These are phyloP conservation scores for Paramyrothecium sp. DNA, from an alignment of 2,329 filamentous ascomycete species.

Conservation along the genomic window DNA sequence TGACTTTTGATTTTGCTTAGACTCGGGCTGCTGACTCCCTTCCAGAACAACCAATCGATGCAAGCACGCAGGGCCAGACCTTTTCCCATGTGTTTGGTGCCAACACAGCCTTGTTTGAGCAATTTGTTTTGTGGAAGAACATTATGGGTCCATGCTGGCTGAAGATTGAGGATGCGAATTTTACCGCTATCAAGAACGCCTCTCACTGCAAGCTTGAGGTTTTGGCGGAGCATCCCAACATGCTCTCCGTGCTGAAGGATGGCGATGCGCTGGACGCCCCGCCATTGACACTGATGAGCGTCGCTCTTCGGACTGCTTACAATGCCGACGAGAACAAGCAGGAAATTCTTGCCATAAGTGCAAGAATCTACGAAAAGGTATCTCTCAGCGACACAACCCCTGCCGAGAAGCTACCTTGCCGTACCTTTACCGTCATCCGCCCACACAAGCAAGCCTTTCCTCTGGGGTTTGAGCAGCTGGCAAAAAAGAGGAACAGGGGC, in stretches of 20 bases:
- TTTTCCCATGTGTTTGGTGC: conserved; percentile 93
- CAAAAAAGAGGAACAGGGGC: conserved; percentile 69
- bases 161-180: conserved; percentile 83
- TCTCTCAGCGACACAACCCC: conserved; percentile 84
- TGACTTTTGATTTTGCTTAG: background rate
- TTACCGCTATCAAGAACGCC: conserved; percentile 80
- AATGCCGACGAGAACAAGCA: conserved; percentile 94
- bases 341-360: conserved; percentile 88
- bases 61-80: conserved; percentile 74
- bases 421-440: conserved; percentile 88
- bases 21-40: conserved; percentile 11
- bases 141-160: conserved; percentile 99
- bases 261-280: conserved; percentile 80
- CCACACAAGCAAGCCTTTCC: conserved; percentile 77
- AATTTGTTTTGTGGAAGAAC: conserved; percentile 98
- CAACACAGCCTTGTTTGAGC: conserved; percentile 92
- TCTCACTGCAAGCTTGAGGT: conserved; percentile 98
- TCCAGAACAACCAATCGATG: conserved; percentile 66
- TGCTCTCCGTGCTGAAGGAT: conserved; percentile 70
- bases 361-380: conserved; percentile 88
- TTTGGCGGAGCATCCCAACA: conserved; percentile 73
- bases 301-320: conserved; percentile 83
- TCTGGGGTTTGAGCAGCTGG: conserved; percentile 78
- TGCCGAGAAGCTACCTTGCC: conserved; percentile 83
- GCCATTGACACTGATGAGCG: conserved; percentile 92